Conservation (phyloP, 306 rosid genomes). For the Sphenostylis stenocarpa region DNA sequence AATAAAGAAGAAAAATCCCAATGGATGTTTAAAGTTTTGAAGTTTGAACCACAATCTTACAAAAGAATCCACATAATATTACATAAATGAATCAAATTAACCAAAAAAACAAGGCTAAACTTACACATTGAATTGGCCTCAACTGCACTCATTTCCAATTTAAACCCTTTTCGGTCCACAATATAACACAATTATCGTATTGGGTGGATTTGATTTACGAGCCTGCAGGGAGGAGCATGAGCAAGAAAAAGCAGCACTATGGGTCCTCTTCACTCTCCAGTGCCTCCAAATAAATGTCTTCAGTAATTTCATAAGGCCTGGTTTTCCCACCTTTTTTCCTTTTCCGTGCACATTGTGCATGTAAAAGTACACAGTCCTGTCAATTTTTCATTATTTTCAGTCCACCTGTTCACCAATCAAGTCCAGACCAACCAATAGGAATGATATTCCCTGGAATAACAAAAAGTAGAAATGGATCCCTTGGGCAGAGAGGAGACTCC, state of each 20-base stretch:
- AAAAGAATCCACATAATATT: conserved; percentile 52
- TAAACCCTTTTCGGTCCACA: conserved; percentile 28
- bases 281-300: conserved; percentile 1
- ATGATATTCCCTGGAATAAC: conserved; percentile 90
- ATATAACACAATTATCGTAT: conserved; percentile 9
- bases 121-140: conserved; percentile 39
- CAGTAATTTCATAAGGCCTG: conserved; percentile 15
- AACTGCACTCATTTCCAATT: conserved; percentile 17
- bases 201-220: conserved; percentile 23
- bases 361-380: conserved; percentile 19
- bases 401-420: conserved; percentile 92
- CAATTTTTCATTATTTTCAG: conserved; percentile 27
- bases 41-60: conserved; percentile 54
- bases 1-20: not conserved
- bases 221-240: conserved; percentile 26
- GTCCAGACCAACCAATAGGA: conserved; percentile 89
- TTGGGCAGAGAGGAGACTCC: conserved; percentile 95
- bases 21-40: conserved; percentile 29
- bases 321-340: conserved; percentile 26
- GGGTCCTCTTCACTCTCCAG: conserved; percentile 5
- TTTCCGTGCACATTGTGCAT: conserved; percentile 14
- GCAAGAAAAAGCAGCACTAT: conserved; percentile 32
- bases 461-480: conserved; percentile 97
- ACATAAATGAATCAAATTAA: conserved; percentile 39
- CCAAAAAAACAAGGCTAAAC: conserved; percentile 12